Conservation (phyloP, 192 early-diverging fungal genomes). For the Allomyces arbusculus region DNA sequence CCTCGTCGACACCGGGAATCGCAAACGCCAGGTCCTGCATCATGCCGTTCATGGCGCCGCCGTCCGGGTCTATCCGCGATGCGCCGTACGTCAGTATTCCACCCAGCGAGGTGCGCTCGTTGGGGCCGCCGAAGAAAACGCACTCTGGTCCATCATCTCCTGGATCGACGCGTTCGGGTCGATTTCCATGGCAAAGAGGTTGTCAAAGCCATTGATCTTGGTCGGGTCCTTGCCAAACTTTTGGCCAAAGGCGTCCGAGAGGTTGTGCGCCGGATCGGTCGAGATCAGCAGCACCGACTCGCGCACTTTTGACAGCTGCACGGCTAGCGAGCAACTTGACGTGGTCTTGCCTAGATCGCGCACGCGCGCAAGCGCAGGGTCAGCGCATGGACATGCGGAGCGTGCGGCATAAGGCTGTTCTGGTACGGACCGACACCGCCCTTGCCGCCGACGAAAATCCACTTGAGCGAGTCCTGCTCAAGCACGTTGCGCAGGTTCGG, state of each 20-base stretch:
- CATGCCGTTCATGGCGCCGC: constrained; percentile 58
- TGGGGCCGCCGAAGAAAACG: too few relatives aligned
- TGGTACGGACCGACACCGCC: constrained; percentile 79
- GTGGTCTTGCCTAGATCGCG: constrained; percentile 37
- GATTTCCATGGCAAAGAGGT: constrained; percentile 99
- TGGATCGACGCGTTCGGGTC: constrained; percentile 94
- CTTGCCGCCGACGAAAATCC: constrained; percentile 99
- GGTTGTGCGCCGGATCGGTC: constrained; percentile 97
- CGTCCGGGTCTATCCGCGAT: constrained; percentile 32
- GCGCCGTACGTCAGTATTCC: not conserved
- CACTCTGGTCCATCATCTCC: constrained; percentile 91
- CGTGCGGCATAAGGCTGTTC: too few relatives aligned
- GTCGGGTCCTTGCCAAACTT: constrained; percentile 95
- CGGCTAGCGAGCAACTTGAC: constrained; percentile 72
- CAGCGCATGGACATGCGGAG: too few relatives aligned
- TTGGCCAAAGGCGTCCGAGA: constrained; percentile 97
- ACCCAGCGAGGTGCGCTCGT: too few relatives aligned
- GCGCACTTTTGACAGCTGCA: constrained; percentile 72
- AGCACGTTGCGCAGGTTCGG: constrained; percentile 86
- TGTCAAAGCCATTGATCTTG: constrained; percentile 79
- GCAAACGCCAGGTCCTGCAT: constrained; percentile 97
- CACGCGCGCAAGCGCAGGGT: too few relatives aligned
- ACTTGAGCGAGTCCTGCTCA: constrained; percentile 86
- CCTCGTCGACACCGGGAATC: constrained; percentile 98
- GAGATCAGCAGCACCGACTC: constrained; percentile 92